Evolutionary conservation across 495 filamentous ascomycete genomes (phyloP), one percentile per base, ranked within the genome.

Genomic region (Sporormia fimetaria): DNA sequence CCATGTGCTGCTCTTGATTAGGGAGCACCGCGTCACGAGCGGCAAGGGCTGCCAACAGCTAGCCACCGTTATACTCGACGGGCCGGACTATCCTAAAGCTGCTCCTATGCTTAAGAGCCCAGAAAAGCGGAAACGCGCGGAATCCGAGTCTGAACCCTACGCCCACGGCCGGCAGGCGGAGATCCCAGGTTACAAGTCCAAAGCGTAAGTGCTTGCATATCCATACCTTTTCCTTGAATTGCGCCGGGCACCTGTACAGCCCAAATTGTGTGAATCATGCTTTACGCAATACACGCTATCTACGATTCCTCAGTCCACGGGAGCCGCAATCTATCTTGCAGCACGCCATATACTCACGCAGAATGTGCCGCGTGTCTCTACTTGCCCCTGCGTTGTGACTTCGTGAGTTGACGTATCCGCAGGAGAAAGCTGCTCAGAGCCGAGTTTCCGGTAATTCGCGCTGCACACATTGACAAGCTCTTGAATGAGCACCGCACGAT

Each of bases 371-470:
- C 14, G 38, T 7, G 11, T 43, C 40, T 21, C 17, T 30, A 29
- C 18, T 4, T 30, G 21, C 17, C 17, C 17, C n/a, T 11, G 2
- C 9, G 16, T 28, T 23, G 2, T 9, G 5, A 33, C 31, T 29
- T n/a, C n/a, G n/a, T n/a, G n/a, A n/a, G n/a, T n/a, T n/a, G 28
- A 34, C 39, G 4, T 10, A 18, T 1, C 21, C 31, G 4, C 23
- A 52, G 50, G 11, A n/a, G 31, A 15, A 41, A 46, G 8, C 33
- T 71, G 21, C 54, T 75, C 4, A 56, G 59, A 38, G 57, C 65
- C 20, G 67, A 71, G 35, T 75, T 73, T 52, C 51, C 56, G 5
- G 27, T 61, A 7, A 60, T 69, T 30, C 68, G 70, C 9, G 57
- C 61, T 16, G 48, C 44, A 22, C 70, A 62, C 52, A 67, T 76